Conservation (phyloP, 192 early-diverging fungal genomes). For the Funneliformis geosporum region DNA sequence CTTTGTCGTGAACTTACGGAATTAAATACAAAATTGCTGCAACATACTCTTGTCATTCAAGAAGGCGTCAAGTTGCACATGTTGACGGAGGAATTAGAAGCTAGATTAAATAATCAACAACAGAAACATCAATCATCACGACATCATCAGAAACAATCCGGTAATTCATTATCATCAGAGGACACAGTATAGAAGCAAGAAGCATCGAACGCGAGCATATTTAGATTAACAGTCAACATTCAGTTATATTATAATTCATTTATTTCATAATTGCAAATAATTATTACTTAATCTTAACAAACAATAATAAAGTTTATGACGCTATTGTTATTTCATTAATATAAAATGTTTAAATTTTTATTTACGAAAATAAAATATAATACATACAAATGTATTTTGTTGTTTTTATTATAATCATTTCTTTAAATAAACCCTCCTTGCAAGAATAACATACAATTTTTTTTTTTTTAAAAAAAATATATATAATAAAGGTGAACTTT, state of each 20-base stretch:
- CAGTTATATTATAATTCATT: too few relatives aligned
- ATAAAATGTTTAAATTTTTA: too few relatives aligned
- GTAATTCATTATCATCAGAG: neutral
- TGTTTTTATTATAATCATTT: too few relatives aligned
- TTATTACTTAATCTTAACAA: too few relatives aligned
- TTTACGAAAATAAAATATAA: too few relatives aligned
- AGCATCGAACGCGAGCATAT: neutral
- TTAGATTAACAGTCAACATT: too few relatives aligned
- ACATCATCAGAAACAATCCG: neutral
- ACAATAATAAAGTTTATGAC: too few relatives aligned
- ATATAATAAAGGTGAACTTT: constrained; percentile 19
- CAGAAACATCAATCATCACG: neutral
- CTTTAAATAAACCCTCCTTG: too few relatives aligned
- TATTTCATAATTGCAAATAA: too few relatives aligned
- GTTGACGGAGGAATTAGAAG: constrained; percentile 3
- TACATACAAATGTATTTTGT: too few relatives aligned
- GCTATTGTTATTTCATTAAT: too few relatives aligned
- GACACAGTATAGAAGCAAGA: neutral
- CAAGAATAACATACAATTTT: too few relatives aligned
- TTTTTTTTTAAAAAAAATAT: neutral
- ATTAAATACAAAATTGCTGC: neutral
- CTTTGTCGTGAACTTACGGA: constrained; percentile 29
- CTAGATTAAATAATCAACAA: neutral
- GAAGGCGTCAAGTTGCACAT: neutral
- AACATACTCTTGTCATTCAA: neutral